Conservation (phyloP, 179 eudicot genomes). For the Corrigiola litoralis region DNA sequence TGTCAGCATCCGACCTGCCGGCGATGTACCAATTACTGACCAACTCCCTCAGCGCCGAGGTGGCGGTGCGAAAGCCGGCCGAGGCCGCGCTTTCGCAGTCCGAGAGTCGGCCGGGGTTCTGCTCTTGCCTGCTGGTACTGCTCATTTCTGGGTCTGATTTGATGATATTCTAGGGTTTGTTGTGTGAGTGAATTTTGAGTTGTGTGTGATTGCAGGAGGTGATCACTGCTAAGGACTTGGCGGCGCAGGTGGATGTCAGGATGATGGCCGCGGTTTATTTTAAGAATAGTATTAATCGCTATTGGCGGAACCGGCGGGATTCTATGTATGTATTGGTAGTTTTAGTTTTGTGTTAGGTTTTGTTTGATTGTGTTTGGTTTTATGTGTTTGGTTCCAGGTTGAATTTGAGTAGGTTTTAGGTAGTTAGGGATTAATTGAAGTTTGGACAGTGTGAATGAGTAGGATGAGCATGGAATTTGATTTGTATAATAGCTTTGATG, state of each 20-base stretch:
- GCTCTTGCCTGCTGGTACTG: conserved; percentile 76
- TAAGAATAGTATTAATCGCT: conserved; percentile 76
- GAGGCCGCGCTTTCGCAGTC: conserved; percentile 81
- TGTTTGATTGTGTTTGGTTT: neutral
- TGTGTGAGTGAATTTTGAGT: neutral
- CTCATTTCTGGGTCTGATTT: neutral
- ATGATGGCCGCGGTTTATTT: conserved; percentile 86
- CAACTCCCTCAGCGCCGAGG: conserved; percentile 69
- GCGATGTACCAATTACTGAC: conserved; percentile 69
- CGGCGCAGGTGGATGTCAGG: conserved; percentile 77
- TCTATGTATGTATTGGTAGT: conserved; percentile 43
- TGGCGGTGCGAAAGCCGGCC: conserved; percentile 63
- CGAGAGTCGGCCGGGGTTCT: conserved; percentile 81
- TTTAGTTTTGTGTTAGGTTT: neutral
- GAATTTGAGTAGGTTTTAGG: neutral
- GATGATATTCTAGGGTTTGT: conserved; percentile 35
- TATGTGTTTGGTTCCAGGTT: neutral
- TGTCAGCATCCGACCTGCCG: conserved; percentile 77
- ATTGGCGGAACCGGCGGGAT: conserved; percentile 84
- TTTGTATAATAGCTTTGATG: neutral
- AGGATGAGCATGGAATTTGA: neutral
- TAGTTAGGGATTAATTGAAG: too few relatives aligned
- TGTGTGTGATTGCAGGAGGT: conserved; percentile 59
- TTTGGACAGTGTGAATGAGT: neutral
- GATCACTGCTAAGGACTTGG: conserved; percentile 78